phyloP scores from a whole-genome alignment of 1,284 basidiomycete species.

The Marasmius fiardii region DNA sequence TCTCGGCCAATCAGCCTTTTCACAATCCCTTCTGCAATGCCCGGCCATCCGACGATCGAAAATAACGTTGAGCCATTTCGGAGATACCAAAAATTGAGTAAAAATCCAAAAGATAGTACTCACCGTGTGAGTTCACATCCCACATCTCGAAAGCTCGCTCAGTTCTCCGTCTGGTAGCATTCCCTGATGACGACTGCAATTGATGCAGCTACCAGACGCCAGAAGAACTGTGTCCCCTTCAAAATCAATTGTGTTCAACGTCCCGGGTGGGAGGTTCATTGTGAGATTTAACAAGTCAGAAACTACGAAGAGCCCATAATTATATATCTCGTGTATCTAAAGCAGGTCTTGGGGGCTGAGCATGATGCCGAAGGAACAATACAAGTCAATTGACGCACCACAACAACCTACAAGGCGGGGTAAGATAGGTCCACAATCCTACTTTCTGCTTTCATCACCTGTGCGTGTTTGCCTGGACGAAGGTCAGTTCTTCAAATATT shows the following conservation, averaged over 20 bases:
- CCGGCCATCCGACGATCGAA: too few species aligned
- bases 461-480: neutral
- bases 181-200: neutral
- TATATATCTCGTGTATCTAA: neutral
- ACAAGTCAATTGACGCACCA: neutral
- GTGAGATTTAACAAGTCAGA: neutral
- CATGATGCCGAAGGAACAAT: neutral
- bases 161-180: neutral
- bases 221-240: neutral
- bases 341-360: neutral
- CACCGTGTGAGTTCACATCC: neutral
- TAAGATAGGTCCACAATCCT: neutral
- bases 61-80: neutral
- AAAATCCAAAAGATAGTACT: neutral
- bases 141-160: neutral
- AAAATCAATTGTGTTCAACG: neutral
- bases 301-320: neutral
- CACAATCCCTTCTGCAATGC: neutral
- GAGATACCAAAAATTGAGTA: neutral
- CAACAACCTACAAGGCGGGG: neutral
- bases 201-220: neutral
- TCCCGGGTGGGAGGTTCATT: neutral
- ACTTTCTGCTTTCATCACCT: neutral
- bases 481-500: neutral
- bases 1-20: neutral